Percentiles rank a stretch among this genome's conserved stretches.
Evolutionary conservation across 768 basidiomycete genomes (phyloP).

Genomic region (Cystobasidium ongulense): DNA sequence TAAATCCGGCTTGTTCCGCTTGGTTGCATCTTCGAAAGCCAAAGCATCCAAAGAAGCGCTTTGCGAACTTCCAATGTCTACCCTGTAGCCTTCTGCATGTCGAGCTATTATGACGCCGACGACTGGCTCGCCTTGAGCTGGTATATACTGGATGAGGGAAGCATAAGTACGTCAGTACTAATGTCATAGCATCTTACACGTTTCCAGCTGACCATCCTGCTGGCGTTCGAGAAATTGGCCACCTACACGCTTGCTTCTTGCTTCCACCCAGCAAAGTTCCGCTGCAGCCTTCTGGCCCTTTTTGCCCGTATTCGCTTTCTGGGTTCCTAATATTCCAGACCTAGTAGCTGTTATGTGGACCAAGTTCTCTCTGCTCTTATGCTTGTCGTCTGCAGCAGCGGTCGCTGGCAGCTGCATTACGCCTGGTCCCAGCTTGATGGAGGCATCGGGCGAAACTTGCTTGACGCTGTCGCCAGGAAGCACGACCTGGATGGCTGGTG

Average conservation of each 20-base stretch:
- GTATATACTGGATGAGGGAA: constrained; percentile 78
- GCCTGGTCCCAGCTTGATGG: constrained; percentile 9
- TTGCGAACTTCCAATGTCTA: constrained; percentile 87
- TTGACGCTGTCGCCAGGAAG: constrained; percentile 15
- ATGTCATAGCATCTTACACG: background rate
- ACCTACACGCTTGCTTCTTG: background rate
- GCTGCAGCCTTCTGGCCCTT: background rate
- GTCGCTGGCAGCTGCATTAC: background rate
- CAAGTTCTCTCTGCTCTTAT: background rate
- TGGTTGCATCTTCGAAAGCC: constrained; percentile 93
- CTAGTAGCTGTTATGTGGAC: background rate
- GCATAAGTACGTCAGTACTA: too few relatives aligned
- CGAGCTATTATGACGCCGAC: constrained; percentile 72
- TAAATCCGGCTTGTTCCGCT: constrained; percentile 84
- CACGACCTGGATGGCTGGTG: background rate
- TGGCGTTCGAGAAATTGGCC: background rate
- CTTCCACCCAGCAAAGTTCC: background rate
- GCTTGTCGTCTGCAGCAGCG: background rate
- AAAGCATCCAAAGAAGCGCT: constrained; percentile 74
- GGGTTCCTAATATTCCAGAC: constrained; percentile 6
- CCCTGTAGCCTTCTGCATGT: constrained; percentile 78
- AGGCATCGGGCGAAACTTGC: background rate
- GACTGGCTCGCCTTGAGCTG: constrained; percentile 79
- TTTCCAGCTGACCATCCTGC: background rate
- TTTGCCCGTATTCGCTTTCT: background rate